Base-by-base conservation (phyloP, 495 filamentous ascomycete species). In the Penicillium longicatenatum region DNA sequence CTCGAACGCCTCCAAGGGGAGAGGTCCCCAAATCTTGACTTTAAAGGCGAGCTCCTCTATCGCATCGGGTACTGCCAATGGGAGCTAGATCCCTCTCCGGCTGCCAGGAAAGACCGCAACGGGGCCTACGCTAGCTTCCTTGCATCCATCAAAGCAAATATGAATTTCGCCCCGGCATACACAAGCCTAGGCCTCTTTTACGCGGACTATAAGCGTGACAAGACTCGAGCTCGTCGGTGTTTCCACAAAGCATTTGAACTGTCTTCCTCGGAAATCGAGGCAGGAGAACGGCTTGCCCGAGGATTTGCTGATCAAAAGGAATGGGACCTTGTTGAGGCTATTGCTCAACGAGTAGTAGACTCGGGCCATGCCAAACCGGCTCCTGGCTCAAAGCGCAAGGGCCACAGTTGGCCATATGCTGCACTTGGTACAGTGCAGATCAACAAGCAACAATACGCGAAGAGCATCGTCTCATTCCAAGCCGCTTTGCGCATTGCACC, bases 211-310 rank as follows among this genome's bases (percentile, higher is more conserved):
- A 86, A 84, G 55, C 89, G 85, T 58, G 93, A 98, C 73, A 90
- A 86, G 70, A 86, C 84, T 59, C 79, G 94, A 63, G 91, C 92
- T 20, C 83, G 90, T 12, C 87, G 87, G 63, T 98, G 94, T 69
- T 99, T 98, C 65, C 91, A 97, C 64, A 97, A 97, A 68, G 94
- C 94, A 0, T 93, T 99, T 48, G 94, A 99, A 68, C 77, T 98
- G 10, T 99, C 95, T 0, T 71, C 92, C 0, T 84, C 90, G 0
- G 95, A 99, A 68, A 84, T 96, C 2, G 80, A 88, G 63, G 91
- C 94, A 45, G 94, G 94, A 4, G 90, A 98, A 71, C 84, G 91
- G 26, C 84, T 99, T 11, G 91, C 93, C 10, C 80, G 81, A 42
- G 84, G 83, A 1, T 99, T 96, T 65, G 92, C 95, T 0, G 86